Percentiles rank a stretch among this genome's conserved stretches.
Evolutionary conservation across 169 alveolate genomes (phyloP).

Genomic region (Cyclospora cayetanensis): DNA sequence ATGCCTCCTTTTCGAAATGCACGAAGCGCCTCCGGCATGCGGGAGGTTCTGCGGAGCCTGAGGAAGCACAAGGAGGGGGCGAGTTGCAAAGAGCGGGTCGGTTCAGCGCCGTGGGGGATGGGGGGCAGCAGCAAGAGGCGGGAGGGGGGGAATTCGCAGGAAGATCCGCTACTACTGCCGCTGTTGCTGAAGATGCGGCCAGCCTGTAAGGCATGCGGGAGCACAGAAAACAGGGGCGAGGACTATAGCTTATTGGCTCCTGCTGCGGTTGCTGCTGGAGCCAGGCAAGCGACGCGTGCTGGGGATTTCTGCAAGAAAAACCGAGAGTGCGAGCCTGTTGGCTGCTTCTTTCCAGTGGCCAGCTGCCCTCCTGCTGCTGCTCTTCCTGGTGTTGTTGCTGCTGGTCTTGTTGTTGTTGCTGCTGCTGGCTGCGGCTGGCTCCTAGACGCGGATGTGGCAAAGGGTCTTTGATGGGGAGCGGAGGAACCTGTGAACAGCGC

Average conservation of each 20-base stretch:
- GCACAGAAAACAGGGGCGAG: neutral
- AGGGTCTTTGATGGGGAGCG: neutral
- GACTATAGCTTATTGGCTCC: neutral
- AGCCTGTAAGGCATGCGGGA: neutral
- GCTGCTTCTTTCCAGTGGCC: neutral
- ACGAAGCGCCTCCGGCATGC: neutral
- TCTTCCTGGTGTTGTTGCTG: too few relatives aligned
- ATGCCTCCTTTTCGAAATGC: neutral
- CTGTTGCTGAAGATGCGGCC: neutral
- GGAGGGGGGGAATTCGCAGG: neutral
- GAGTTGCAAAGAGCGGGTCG: too few relatives aligned
- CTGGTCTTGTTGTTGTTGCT: neutral
- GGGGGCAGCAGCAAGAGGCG: neutral
- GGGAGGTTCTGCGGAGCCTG: neutral
- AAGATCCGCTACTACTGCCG: neutral
- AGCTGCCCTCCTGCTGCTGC: too few relatives aligned
- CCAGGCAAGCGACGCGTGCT: too few relatives aligned
- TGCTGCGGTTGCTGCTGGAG: neutral
- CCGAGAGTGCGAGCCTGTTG: too few relatives aligned
- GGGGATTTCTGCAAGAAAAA: too few relatives aligned
- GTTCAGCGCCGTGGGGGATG: too few relatives aligned
- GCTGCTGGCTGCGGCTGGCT: neutral
- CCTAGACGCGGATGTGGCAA: neutral
- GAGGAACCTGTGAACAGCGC: neutral
- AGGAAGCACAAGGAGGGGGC: neutral